Evolutionary conservation across 2,329 filamentous ascomycete species (phyloP).

Genomic region (Apiospora pterosperma): DNA sequence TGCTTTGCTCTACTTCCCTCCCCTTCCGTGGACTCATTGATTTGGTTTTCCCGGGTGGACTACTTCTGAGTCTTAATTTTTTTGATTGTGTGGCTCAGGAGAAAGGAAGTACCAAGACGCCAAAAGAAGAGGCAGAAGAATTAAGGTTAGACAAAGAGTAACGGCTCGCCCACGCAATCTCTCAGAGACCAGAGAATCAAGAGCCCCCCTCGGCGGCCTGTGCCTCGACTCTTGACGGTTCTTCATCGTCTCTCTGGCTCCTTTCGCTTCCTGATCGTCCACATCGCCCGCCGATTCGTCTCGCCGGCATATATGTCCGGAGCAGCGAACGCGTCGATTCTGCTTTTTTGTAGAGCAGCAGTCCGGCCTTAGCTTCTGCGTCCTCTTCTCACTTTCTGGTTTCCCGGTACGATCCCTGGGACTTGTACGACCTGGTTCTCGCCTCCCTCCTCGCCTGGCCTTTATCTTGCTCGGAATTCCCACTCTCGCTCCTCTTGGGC

Average conservation of each 20-base stretch:
- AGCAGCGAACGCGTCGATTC: neutral
- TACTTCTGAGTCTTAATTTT: neutral
- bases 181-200: neutral
- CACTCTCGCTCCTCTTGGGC: neutral
- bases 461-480: neutral
- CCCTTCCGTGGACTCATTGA: slow-evolving; percentile 5
- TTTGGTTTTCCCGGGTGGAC: slow-evolving; percentile 5
- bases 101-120: neutral
- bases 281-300: neutral
- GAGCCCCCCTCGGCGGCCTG: neutral
- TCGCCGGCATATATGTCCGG: slow-evolving; percentile 1
- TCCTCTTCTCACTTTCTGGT: neutral
- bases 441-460: neutral
- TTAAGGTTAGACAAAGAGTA: slow-evolving; percentile 2
- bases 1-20: neutral
- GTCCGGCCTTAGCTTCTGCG: neutral
- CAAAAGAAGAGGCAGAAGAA: neutral
- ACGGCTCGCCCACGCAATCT: neutral
- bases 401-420: neutral
- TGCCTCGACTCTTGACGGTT: neutral
- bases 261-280: neutral
- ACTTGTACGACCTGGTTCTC: neutral
- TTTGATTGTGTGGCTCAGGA: neutral
- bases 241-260: neutral
- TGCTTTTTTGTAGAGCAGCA: slow-evolving; percentile 1